These are phyloP conservation scores for Moelleriella libera DNA, from an alignment of 2,329 filamentous ascomycete species.

Conservation along the genomic window DNA sequence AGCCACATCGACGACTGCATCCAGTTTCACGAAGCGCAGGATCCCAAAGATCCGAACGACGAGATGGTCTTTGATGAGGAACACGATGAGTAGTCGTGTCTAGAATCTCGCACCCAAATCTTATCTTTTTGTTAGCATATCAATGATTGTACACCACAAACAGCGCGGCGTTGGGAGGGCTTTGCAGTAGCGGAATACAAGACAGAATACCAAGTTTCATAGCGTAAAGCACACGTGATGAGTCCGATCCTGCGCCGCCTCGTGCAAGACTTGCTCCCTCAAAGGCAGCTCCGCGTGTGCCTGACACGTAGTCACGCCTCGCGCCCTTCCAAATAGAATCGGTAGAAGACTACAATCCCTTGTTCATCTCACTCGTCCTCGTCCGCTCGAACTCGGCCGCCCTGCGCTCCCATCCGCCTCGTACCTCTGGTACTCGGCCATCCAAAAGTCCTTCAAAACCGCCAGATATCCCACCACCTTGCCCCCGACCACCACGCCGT, in stretches of 20 bases:
- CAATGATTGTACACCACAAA: too few relatives aligned
- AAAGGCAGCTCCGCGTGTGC: background rate
- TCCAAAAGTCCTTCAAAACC: conserved; percentile 26
- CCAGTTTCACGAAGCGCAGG: conserved; percentile 85
- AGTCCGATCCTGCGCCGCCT: background rate
- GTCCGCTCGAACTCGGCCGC: background rate
- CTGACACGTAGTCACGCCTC: too few relatives aligned
- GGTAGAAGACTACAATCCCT: background rate
- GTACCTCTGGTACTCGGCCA: conserved; percentile 1
- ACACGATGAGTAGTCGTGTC: conserved; percentile 13
- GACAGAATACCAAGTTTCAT: too few relatives aligned
- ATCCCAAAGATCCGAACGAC: conserved; percentile 69
- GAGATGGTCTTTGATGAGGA: conserved; percentile 29
- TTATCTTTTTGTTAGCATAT: too few relatives aligned
- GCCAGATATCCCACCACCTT: conserved; percentile 30
- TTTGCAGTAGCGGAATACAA: too few relatives aligned
- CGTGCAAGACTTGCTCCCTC: background rate
- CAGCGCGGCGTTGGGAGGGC: background rate
- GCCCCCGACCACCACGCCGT: conserved; percentile 31
- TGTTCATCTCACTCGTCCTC: background rate
- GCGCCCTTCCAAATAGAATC: background rate
- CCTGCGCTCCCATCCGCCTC: conserved; percentile 4
- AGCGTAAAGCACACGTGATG: too few relatives aligned
- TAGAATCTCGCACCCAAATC: too few relatives aligned
- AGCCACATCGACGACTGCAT: conserved; percentile 93